These are phyloP conservation scores for Iris pallida DNA, from an alignment of 116 monocot genomes.

Conservation along the genomic window DNA sequence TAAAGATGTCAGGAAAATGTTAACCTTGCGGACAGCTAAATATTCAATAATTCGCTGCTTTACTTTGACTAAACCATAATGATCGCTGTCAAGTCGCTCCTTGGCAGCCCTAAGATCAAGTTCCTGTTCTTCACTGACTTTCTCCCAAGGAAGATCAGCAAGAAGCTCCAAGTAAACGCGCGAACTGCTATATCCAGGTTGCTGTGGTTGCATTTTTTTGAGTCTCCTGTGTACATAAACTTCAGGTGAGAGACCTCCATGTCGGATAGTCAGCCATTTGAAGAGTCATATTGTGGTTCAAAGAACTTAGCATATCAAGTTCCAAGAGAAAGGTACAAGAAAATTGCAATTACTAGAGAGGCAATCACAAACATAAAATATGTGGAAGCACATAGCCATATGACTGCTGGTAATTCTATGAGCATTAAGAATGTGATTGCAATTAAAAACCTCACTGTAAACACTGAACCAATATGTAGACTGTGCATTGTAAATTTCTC, in stretches of 20 bases:
- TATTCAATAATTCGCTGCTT: constrained; percentile 99
- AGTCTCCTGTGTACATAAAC: constrained; percentile 49
- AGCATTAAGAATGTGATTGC: too few relatives aligned
- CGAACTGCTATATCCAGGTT: constrained; percentile 98
- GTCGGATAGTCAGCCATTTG: too few relatives aligned
- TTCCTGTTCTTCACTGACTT: constrained; percentile 85
- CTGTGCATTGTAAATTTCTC: too few relatives aligned
- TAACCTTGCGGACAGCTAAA: constrained; percentile 94
- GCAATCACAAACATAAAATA: too few relatives aligned
- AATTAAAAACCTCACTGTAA: too few relatives aligned
- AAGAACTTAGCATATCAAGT: too few relatives aligned
- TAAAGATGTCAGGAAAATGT: not conserved
- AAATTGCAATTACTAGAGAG: too few relatives aligned
- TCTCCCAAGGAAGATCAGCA: constrained; percentile 99
- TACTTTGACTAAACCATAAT: constrained; percentile 87
- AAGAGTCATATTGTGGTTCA: too few relatives aligned
- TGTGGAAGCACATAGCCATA: too few relatives aligned
- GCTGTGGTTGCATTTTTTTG: constrained; percentile 98
- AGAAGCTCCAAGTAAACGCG: constrained; percentile 88
- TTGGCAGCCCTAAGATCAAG: constrained; percentile 84
- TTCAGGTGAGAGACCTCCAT: not conserved
- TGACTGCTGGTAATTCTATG: too few relatives aligned
- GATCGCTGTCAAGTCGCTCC: constrained; percentile 83
- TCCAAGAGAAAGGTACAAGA: too few relatives aligned
- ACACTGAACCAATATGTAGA: too few relatives aligned